These are phyloP conservation scores for Penicillium hesseltinei DNA, from an alignment of 2,329 filamentous ascomycete genomes.

Conservation along the genomic window DNA sequence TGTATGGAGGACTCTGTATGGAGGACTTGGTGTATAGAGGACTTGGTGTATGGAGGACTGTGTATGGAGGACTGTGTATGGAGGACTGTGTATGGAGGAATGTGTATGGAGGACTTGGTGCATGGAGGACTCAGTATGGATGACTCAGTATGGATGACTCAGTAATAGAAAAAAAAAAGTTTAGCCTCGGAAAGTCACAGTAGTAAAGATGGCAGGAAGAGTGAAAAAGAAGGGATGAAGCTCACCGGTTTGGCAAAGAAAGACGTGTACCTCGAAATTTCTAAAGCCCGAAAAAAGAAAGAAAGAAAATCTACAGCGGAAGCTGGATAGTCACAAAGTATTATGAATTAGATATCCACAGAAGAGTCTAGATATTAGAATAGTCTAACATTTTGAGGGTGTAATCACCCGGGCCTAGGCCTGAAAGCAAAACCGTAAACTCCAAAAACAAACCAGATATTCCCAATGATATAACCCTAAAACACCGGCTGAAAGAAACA, in stretches of 20 bases:
- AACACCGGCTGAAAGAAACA: conserved; percentile 24
- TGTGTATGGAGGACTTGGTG: neutral
- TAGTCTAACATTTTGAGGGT: conserved; percentile 22
- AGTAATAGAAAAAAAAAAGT: neutral
- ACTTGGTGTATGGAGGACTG: too few species aligned
- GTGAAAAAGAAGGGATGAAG: neutral
- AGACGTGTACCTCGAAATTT: neutral
- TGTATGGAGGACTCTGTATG: neutral
- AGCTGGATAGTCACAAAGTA: conserved; percentile 11
- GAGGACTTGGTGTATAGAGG: neutral
- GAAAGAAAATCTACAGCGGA: neutral
- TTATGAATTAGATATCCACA: conserved; percentile 17
- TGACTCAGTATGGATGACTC: too few species aligned
- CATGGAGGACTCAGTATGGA: neutral
- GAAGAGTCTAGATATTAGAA: conserved; percentile 24
- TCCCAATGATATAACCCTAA: conserved; percentile 26
- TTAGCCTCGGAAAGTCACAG: neutral
- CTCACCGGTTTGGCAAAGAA: conserved; percentile 1
- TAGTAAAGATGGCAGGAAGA: neutral
- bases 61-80: too few species aligned
- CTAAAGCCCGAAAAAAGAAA: neutral
- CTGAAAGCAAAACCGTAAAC: conserved; percentile 17
- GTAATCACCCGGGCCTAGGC: conserved; percentile 10
- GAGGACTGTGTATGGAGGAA: too few species aligned
- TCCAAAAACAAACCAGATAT: conserved; percentile 24